phyloP scores from a whole-genome alignment of 345 rosid species.

The Gossypium arboreum region DNA sequence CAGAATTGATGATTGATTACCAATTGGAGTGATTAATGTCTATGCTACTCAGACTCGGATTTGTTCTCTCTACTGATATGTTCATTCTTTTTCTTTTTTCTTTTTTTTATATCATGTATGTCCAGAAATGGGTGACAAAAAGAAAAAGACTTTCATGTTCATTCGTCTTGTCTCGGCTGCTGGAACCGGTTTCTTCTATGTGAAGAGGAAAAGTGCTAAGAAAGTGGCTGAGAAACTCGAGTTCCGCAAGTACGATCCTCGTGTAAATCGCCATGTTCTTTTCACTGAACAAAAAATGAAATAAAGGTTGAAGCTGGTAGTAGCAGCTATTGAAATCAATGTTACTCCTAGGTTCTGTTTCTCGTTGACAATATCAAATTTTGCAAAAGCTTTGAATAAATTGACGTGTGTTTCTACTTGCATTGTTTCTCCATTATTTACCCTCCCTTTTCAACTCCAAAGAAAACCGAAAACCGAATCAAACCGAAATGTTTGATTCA shows the following conservation, averaged over 20 bases:
- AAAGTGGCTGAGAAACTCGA: constrained; percentile 81
- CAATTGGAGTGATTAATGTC: not conserved
- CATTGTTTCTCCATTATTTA: not conserved
- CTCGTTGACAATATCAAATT: not conserved
- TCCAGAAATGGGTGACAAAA: constrained; percentile 75
- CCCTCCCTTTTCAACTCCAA: no score
- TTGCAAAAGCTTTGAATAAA: not conserved
- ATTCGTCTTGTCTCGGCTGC: constrained; percentile 90
- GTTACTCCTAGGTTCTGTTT: not conserved
- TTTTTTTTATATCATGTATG: not conserved
- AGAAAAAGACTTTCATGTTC: constrained; percentile 86
- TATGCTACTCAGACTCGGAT: not conserved
- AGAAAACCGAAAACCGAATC: no score
- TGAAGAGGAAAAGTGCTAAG: constrained; percentile 84
- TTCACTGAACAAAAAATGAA: constrained; percentile 94
- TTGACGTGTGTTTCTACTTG: not conserved
- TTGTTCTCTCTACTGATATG: constrained; percentile 5
- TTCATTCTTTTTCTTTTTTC: not conserved
- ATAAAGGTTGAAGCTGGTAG: constrained; percentile 27
- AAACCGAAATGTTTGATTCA: constrained; percentile 10
- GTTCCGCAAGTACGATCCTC: constrained; percentile 90
- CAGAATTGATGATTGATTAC: not conserved
- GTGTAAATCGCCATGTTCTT: constrained; percentile 89
- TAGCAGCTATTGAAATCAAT: not conserved
- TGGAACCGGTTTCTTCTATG: constrained; percentile 96